Evolutionary conservation across 495 filamentous ascomycete genomes (phyloP), one percentile per base, ranked within the genome.

Genomic region (Penicillium canescens): DNA sequence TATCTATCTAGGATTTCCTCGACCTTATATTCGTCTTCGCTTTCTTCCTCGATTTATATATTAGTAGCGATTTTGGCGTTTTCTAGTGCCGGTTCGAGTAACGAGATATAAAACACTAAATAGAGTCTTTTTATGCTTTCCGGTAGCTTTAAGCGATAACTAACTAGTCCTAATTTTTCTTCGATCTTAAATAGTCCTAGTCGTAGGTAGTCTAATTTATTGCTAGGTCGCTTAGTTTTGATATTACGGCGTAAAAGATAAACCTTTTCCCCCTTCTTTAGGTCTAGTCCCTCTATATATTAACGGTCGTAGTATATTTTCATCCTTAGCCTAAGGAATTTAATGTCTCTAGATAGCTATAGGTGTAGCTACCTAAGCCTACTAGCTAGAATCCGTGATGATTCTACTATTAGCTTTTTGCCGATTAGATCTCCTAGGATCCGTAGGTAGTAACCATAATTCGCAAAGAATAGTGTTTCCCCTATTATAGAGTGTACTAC

Each of bases 211-310:
- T 71, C 44, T 14, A 73, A 46, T 55, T 73, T 71, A 16, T 63
- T 45, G 24, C 51, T 72, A 56, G 40, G 43, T 62, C 58, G 28
- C 50, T 66, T 67, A 3, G 49, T 68, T 57, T 64, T 67, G 37
- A 73, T 63, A 45, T 70, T 70, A 46, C 50, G 48, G 31, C 43
- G 54, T 46, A 60, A 36, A 12, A 73, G 61, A 21, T 68, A 69
- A 40, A 73, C 24, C 60, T 60, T 66, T 62, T 58, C 62, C 54
- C 55, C 55, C 53, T 50, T 49, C 56, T 63, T 63, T 35, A 65
- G 57, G 40, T 46, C 54, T 48, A 37, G 51, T 53, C 46, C 56
- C 39, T 63, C 56, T 38, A 54, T 37, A 46, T 41, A 56, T 43
- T 35, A 12, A 53, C 57, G 50, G 38, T 63, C 42, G 48, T 54